These are phyloP conservation scores for apple (Malus domestica) DNA, from an alignment of 306 rosid genomes.

Conservation along the genomic window DNA sequence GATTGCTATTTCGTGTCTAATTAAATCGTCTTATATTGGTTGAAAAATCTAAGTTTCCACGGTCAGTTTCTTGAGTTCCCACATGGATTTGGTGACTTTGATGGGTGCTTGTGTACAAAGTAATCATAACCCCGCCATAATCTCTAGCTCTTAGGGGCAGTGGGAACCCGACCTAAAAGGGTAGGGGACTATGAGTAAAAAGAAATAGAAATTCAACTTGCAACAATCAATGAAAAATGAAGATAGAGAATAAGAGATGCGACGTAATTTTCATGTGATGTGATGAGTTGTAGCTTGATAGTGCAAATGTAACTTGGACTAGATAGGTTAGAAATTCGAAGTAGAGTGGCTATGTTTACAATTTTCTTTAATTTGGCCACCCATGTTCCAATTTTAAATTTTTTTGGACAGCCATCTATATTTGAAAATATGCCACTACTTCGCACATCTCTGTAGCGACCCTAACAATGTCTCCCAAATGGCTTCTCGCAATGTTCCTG, in stretches of 20 bases:
- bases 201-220: neutral
- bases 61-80: neutral
- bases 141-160: neutral
- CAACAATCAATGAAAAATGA: neutral
- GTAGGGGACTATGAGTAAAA: too few relatives aligned
- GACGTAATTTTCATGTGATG: too few relatives aligned
- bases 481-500: neutral
- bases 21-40: neutral
- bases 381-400: too few relatives aligned
- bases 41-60: neutral
- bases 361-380: too few relatives aligned
- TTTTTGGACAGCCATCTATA: too few relatives aligned
- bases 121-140: neutral
- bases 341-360: too few relatives aligned
- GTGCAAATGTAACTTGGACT: too few relatives aligned
- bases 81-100: neutral
- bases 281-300: too few relatives aligned
- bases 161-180: neutral
- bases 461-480: constrained; percentile 1
- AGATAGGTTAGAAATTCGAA: too few relatives aligned
- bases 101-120: neutral
- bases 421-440: neutral
- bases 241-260: too few relatives aligned
- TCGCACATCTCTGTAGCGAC: neutral
- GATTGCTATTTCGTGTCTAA: too few relatives aligned